Conservation (phyloP, 805 yeast species). For the Candida sanyiensis region DNA sequence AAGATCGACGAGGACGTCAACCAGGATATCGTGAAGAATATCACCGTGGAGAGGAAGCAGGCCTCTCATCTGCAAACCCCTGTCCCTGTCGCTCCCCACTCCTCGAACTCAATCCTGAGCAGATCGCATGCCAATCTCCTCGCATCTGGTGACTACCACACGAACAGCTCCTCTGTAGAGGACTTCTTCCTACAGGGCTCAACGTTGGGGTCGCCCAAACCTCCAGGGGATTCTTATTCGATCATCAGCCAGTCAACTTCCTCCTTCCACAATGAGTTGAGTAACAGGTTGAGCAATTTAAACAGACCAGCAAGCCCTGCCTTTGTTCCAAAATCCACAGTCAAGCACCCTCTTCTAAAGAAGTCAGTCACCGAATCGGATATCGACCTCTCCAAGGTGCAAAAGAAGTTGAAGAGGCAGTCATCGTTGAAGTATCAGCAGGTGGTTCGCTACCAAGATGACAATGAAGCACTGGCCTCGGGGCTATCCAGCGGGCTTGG, state of each 20-base stretch:
- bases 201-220: conserved; percentile 6
- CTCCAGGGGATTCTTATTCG: conserved; percentile 1
- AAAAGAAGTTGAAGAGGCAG: conserved; percentile 5
- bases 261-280: conserved; percentile 12
- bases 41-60: conserved; percentile 17
- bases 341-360: conserved; percentile 10
- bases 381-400: conserved; percentile 2
- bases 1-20: conserved; percentile 26
- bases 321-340: conserved; percentile 40
- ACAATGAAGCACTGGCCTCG: no score
- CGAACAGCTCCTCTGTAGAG: conserved; percentile 22
- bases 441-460: conserved; percentile 6
- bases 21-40: conserved; percentile 29
- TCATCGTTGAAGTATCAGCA: conserved; percentile 10
- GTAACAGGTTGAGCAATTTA: conserved; percentile 5
- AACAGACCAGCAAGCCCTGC: conserved; percentile 14
- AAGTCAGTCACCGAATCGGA: conserved; percentile 11
- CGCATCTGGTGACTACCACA: conserved; percentile 5
- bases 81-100: background rate
- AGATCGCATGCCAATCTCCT: conserved; percentile 14
- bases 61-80: background rate
- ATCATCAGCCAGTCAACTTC: background rate
- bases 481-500: conserved; percentile 10
- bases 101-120: conserved; percentile 18
- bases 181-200: conserved; percentile 22